Conservation (phyloP, 2,329 filamentous ascomycete genomes). For the Colletotrichum sidae region DNA sequence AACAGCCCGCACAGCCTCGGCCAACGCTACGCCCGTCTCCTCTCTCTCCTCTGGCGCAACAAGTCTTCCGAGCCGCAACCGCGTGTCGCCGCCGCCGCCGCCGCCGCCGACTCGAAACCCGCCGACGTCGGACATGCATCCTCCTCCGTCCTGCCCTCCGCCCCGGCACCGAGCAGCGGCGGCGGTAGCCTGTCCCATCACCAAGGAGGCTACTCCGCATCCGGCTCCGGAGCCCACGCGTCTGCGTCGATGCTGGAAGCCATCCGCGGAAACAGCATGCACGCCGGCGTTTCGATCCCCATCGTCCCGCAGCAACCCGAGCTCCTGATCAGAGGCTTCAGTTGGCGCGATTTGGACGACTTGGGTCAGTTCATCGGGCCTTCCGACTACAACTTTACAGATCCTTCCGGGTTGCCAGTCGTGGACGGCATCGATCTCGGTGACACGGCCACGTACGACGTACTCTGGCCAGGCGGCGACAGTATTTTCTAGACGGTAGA, state of each 20-base stretch:
- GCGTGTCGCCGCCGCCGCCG: not conserved
- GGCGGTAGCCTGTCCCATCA: too few species aligned
- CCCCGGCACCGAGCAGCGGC: too few species aligned
- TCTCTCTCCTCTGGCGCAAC: conserved; percentile 70
- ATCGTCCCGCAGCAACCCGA: conserved; percentile 17
- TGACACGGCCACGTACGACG: conserved; percentile 25
- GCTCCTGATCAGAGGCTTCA: conserved; percentile 63
- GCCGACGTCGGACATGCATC: not conserved
- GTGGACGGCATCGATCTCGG: conserved; percentile 20
- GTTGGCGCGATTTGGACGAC: conserved; percentile 70
- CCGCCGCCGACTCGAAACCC: not conserved
- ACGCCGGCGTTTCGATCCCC: too few species aligned
- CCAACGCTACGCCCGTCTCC: conserved; percentile 69
- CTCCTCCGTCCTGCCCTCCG: too few species aligned
- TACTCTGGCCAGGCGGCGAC: conserved; percentile 34
- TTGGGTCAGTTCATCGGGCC: conserved; percentile 63
- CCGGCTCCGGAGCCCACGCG: not conserved
- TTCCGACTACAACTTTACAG: conserved; percentile 23
- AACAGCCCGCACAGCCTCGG: conserved; percentile 69
- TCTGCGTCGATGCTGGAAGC: conserved; percentile 14
- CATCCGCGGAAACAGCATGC: not conserved
- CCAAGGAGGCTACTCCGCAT: too few species aligned
- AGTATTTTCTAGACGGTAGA: conserved; percentile 12
- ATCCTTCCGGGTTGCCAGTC: conserved; percentile 5
- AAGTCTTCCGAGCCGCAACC: conserved; percentile 5